Conservation (phyloP, 116 monocot species). For the Posidonia oceanica region DNA sequence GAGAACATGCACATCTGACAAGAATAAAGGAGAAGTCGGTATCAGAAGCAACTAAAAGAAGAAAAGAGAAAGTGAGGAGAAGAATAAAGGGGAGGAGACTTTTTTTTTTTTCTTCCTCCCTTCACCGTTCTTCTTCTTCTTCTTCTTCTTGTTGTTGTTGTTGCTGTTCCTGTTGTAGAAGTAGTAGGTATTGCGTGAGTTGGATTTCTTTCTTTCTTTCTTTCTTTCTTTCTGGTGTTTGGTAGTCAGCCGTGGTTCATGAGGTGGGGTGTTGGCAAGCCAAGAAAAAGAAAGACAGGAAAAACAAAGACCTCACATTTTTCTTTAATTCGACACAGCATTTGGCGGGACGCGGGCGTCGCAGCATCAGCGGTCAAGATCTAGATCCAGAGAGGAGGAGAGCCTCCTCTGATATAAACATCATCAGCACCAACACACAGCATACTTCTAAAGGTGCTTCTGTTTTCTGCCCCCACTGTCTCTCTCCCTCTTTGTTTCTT, state of each 20-base stretch:
- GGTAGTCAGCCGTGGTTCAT: too few species aligned
- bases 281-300: not conserved
- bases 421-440: not conserved
- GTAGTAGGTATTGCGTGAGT: too few species aligned
- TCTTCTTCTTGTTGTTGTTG: not conserved
- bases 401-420: slow-evolving; percentile 14
- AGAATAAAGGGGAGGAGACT: not conserved
- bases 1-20: slow-evolving; percentile 2
- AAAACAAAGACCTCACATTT: not conserved
- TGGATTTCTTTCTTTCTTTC: not conserved
- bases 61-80: not conserved
- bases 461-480: not conserved
- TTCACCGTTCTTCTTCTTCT: not conserved
- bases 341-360: slow-evolving; percentile 47
- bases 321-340: slow-evolving; percentile 21
- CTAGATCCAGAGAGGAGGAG: slow-evolving; percentile 22
- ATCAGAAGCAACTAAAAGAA: not conserved
- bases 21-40: not conserved
- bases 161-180: too few species aligned
- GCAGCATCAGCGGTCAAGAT: slow-evolving; percentile 30
- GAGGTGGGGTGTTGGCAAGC: not conserved
- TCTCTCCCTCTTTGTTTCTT: not conserved
- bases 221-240: not conserved
- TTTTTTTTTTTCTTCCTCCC: not conserved
- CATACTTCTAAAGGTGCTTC: slow-evolving; percentile 16